These are phyloP conservation scores for Periconia macrospinosa DNA, from an alignment of 2,329 filamentous ascomycete species.

Conservation along the genomic window DNA sequence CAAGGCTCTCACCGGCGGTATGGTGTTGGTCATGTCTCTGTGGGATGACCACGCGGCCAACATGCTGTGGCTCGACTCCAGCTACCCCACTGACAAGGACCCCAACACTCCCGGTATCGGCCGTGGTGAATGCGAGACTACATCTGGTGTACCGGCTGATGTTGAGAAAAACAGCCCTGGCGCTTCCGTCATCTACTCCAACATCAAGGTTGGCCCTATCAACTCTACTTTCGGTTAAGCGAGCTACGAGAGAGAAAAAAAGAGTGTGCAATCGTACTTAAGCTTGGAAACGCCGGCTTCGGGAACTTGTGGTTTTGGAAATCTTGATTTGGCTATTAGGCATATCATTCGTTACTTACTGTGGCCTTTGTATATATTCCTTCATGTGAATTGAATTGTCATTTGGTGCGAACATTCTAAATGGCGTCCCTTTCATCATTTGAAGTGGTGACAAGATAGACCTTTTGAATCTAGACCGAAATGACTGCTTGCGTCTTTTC, in stretches of 20 bases:
- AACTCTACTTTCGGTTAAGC: constrained; percentile 14
- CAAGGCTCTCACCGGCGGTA: constrained; percentile 54
- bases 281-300: neutral
- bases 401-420: neutral
- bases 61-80: constrained; percentile 73
- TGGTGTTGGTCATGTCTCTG: constrained; percentile 63
- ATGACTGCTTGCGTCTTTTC: neutral
- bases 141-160: constrained; percentile 17
- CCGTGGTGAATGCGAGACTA: constrained; percentile 19
- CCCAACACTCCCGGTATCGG: constrained; percentile 14
- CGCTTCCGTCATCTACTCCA: constrained; percentile 22
- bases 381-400: neutral
- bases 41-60: constrained; percentile 64
- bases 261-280: neutral
- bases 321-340: neutral
- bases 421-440: neutral
- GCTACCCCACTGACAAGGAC: constrained; percentile 52
- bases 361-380: neutral
- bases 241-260: neutral
- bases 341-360: neutral
- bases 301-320: neutral
- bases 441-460: no score
- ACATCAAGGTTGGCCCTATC: constrained; percentile 29
- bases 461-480: no score
- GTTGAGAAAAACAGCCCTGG: constrained; percentile 12